These are phyloP conservation scores for Discostella stelligeroides DNA, from an alignment of 108 stramenopile genomes.

Conservation along the genomic window DNA sequence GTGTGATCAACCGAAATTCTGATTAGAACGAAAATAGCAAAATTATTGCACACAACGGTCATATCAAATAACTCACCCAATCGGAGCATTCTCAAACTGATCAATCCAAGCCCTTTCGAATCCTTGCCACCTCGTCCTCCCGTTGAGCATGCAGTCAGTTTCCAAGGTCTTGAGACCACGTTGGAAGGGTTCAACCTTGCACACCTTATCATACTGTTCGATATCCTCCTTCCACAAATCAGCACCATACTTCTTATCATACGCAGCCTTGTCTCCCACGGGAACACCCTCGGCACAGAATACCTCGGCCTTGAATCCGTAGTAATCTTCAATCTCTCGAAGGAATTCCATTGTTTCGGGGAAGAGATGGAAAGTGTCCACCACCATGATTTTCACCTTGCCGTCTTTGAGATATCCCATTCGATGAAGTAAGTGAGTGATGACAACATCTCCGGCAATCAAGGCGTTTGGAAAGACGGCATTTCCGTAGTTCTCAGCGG, in stretches of 20 bases:
- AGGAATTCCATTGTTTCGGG: slow-evolving; percentile 93
- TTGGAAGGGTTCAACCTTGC: slow-evolving; percentile 98
- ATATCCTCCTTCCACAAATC: slow-evolving; percentile 98
- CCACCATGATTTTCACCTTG: slow-evolving; percentile 85
- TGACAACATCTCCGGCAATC: slow-evolving; percentile 91
- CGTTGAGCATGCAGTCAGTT: slow-evolving; percentile 97
- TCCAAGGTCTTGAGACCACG: slow-evolving; percentile 93
- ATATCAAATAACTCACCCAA: slow-evolving; percentile 53
- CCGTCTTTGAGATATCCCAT: slow-evolving; percentile 83
- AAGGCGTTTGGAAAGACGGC: slow-evolving; percentile 93
- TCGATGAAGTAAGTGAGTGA: slow-evolving; percentile 84
- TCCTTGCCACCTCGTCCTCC: slow-evolving; percentile 97
- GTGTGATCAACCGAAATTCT: neutral
- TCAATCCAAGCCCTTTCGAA: slow-evolving; percentile 96
- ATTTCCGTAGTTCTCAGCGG: slow-evolving; percentile 85
- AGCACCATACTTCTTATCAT: slow-evolving; percentile 89
- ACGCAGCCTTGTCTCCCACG: slow-evolving; percentile 88
- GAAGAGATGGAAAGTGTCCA: slow-evolving; percentile 98
- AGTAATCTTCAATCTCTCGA: slow-evolving; percentile 79
- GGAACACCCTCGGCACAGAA: slow-evolving; percentile 91
- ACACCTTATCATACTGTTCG: slow-evolving; percentile 93
- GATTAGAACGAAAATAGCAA: neutral
- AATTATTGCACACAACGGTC: neutral
- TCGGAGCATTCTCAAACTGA: slow-evolving; percentile 91
- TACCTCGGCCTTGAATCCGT: slow-evolving; percentile 95